Evolutionary conservation across 2,329 filamentous ascomycete genomes (phyloP), one percentile per base, ranked within the genome.

Genomic region (Alternaria dauci): DNA sequence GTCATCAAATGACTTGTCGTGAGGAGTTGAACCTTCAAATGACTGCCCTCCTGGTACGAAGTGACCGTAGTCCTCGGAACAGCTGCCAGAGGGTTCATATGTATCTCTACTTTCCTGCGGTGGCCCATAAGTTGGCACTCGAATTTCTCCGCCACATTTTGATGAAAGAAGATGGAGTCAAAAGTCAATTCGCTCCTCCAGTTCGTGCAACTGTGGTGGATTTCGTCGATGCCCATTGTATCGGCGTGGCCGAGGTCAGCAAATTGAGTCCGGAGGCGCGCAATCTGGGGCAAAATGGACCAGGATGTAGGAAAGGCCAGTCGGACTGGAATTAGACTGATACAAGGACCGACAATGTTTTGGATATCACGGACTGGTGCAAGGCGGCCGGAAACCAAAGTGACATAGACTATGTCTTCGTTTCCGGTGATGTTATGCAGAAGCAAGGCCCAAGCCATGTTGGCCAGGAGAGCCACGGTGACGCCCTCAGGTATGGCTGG

Each of bases 301-400:
- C 25, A 65, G 57, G 20, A 46, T 32, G 1, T 57, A 2, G 44
- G 57, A 1, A 75, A n/a, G n/a, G n/a, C 71, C 1, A 76, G 71
- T 8, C 26, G 26, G 7, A 79, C 74, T 97, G 96, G 89, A 23
- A 57, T 43, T 14, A 58, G 46, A 48, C 93, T 96, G 75, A 97
- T 86, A 77, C 94, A 94, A 61, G 94, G 94, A 63, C 93, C 94
- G 75, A 98, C 97, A 85, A 98, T 96, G 81, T 97, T 93, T 79
- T 93, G 96, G 87, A 76, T 63, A 2, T 64, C 67, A 4, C 47
- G 25, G 1, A 60, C 41, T 2, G 56, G 34, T 42, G 69, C 62
- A 56, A 75, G 77, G 57, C 77, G 75, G 0, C 77, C 77, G 41
- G 65, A 70, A 44, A 78, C 70, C 46, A 75, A 63, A 46, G 52